Conservation (phyloP, 805 yeast species). For the Ogataea ramenticola region DNA sequence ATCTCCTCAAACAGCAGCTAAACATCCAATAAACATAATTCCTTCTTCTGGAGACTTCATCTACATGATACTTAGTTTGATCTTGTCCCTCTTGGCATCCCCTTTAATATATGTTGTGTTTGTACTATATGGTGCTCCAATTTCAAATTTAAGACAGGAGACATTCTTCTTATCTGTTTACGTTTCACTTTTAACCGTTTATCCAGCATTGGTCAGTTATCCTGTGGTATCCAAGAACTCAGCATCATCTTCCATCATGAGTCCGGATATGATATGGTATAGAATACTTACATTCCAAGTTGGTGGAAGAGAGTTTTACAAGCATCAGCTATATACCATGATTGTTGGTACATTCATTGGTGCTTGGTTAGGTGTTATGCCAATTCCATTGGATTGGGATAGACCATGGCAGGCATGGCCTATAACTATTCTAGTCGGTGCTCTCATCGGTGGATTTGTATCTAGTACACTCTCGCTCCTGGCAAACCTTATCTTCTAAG, state of each 20-base stretch:
- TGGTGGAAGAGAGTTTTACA: conserved; percentile 14
- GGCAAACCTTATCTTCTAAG: not conserved
- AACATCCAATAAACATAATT: conserved; percentile 7
- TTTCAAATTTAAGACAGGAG: conserved; percentile 41
- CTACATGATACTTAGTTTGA: conserved; percentile 22
- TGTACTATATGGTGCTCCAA: conserved; percentile 78
- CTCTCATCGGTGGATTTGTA: conserved; percentile 60
- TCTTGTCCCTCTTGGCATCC: conserved; percentile 29
- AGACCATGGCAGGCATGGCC: conserved; percentile 98
- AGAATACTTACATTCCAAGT: conserved; percentile 23
- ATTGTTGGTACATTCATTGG: conserved; percentile 48
- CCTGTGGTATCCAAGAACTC: conserved; percentile 30
- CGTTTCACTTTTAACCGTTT: conserved; percentile 49
- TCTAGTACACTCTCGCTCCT: conserved; percentile 34
- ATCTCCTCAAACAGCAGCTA: conserved; percentile 2
- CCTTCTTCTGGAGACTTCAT: conserved; percentile 14
- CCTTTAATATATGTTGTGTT: conserved; percentile 33
- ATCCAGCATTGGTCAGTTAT: conserved; percentile 54
- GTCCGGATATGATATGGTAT: conserved; percentile 16
- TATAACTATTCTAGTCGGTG: conserved; percentile 74
- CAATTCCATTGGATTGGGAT: conserved; percentile 97
- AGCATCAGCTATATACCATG: conserved; percentile 29
- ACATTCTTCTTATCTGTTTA: conserved; percentile 60
- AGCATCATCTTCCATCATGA: conserved; percentile 15
- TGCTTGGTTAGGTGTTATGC: conserved; percentile 89